phyloP scores from a whole-genome alignment of 371 early-diverging fungal genomes.

The Rhizopus stolonifer region DNA sequence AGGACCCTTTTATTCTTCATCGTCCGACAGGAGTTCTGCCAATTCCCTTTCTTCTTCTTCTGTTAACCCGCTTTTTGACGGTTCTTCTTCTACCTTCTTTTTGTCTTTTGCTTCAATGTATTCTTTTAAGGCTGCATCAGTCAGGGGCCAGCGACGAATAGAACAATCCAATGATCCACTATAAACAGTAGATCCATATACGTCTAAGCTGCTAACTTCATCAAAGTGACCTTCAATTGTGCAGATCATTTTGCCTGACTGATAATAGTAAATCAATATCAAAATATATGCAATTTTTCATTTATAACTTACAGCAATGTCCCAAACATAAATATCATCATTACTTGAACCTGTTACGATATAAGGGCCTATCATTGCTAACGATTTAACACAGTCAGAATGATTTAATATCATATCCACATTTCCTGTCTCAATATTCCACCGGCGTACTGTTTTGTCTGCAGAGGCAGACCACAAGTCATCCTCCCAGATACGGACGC shows the following conservation, averaged over 20 bases:
- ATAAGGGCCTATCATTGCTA: constrained; percentile 62
- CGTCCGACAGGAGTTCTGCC: constrained; percentile 68
- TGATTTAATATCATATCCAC: constrained; percentile 71
- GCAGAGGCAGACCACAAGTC: constrained; percentile 78
- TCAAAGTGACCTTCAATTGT: constrained; percentile 79
- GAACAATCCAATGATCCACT: constrained; percentile 80
- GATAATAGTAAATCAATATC: neutral
- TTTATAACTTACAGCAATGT: constrained; percentile 65
- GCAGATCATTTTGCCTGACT: constrained; percentile 71
- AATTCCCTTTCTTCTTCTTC: constrained; percentile 84
- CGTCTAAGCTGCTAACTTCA: constrained; percentile 67
- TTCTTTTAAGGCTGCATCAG: constrained; percentile 30
- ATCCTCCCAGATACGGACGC: constrained; percentile 50
- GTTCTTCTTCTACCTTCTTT: constrained; percentile 22
- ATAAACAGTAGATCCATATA: constrained; percentile 58
- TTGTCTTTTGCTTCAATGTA: constrained; percentile 22
- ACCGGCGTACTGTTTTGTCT: constrained; percentile 73
- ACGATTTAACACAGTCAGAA: constrained; percentile 77
- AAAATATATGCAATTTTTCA: neutral
- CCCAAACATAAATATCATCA: constrained; percentile 80
- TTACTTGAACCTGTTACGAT: constrained; percentile 79
- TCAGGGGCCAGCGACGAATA: constrained; percentile 71
- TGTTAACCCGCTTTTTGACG: constrained; percentile 46
- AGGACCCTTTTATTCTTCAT: constrained; percentile 18
- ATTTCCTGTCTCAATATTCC: constrained; percentile 53